Evolutionary conservation across 2,329 filamentous ascomycete species (phyloP).

Genomic region (Immersiporthe knoxdaviesiana): DNA sequence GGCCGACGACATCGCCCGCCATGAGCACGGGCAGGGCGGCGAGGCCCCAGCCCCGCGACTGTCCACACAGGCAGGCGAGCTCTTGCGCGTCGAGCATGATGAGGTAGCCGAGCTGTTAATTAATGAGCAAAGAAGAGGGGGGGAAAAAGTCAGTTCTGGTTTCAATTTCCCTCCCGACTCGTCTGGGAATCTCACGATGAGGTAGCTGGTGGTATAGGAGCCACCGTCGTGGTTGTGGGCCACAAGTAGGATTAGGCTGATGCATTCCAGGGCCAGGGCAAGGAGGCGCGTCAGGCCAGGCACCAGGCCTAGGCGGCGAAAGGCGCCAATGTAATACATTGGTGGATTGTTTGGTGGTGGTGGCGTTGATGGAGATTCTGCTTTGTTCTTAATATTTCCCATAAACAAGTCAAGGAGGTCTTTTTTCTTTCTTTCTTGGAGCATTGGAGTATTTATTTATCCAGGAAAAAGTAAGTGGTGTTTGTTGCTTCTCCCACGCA

Average conservation of each 20-base stretch:
- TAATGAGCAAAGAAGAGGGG: too few species aligned
- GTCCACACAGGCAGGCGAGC: constrained; percentile 24
- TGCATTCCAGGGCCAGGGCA: constrained; percentile 16
- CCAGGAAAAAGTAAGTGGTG: neutral
- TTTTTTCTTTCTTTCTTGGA: neutral
- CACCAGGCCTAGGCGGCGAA: constrained; percentile 21
- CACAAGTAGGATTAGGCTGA: constrained; percentile 18
- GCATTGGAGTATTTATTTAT: neutral
- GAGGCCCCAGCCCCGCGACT: constrained; percentile 23
- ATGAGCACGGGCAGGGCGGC: constrained; percentile 22
- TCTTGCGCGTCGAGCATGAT: constrained; percentile 20
- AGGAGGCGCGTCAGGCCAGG: constrained; percentile 17
- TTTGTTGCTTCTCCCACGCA: neutral
- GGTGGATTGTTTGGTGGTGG: neutral
- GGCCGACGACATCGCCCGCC: constrained; percentile 20
- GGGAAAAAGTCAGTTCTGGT: too few species aligned
- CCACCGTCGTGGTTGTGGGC: constrained; percentile 4
- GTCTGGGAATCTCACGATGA: constrained; percentile 28
- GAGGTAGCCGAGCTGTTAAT: constrained; percentile 23
- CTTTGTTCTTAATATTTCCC: too few species aligned
- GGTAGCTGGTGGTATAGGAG: constrained; percentile 22
- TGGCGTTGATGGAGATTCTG: neutral
- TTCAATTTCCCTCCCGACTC: too few species aligned
- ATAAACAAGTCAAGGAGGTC: too few species aligned
- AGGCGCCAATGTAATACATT: constrained; percentile 16